Evolutionary conservation across 352 stramenopile species (phyloP), one percentile per base, ranked within the genome.

Genomic region (Peronospora farinosa): DNA sequence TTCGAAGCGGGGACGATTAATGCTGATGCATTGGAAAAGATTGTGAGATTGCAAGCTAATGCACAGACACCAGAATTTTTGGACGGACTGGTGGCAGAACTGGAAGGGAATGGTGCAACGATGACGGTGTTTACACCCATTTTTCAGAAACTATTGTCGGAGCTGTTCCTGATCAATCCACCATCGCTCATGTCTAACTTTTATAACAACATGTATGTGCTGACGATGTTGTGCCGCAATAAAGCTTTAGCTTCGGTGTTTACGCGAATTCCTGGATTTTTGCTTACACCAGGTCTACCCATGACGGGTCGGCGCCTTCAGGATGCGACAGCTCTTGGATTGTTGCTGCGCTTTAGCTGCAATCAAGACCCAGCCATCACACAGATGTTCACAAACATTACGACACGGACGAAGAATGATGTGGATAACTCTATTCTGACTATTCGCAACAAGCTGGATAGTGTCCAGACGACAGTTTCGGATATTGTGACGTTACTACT

Each of bases 341-440:
- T 92, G 25, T 40, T 92, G 15, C 58, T 90, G 30, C 81, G 81
- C 28, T 89, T 90, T 56, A 86, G 77, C 39, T 80, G 65, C n/a
- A 64, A 65, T 1, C 68, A 86, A 28, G 81, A 90, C 48, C 78
- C 81, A 5, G 74, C 71, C 0, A 72, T 92, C 5, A 69, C 78
- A 51, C 78, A 92, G 52, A 81, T 92, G 73, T 92, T 92, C 35
- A 55, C 71, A 6, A 90, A 92, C 55, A 84, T 92, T 41, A 87
- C 81, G 2, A 92, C 90, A 60, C 74, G 81, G 8, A 88, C 78
- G 19, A 86, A 86, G 59, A 78, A 71, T 12, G 74, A 91, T 39
- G 72, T 91, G 30, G 74, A 92, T 50, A 81, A 84, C 56, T 83
- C 78, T 25, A 68, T 91, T 28, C 37, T 69, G 15, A 64, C 71